Evolutionary conservation across 345 rosid species (phyloP), one percentile per base, ranked within the genome.

Genomic region (Crucihimalaya himalaica): DNA sequence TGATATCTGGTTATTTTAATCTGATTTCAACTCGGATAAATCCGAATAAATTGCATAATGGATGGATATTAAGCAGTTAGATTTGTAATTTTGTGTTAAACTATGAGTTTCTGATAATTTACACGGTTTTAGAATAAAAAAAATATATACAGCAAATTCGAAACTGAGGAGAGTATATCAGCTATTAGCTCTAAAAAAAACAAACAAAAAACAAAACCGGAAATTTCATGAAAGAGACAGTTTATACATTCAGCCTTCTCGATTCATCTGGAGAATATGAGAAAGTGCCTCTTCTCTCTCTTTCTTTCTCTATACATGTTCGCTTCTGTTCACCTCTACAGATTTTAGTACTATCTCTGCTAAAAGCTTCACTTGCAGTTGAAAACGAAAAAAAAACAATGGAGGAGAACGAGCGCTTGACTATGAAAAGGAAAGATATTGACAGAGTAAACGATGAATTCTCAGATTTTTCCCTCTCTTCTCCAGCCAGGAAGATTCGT

Each of bases 401-500:
- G 72, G 27, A 40, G 9, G 39, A 52, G 9, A 42, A 52, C 51
- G 71, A 35, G 12, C 50, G 60, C 39, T 53, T 67, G 7, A 15
- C 39, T 52, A 76, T 80, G 78, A 89, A 79, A 81, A 77, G 84
- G 68, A 92, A 90, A 78, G 84, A 84, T 10, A 76, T 90, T 4
- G 91, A 87, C 40, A 85, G 77, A 20, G 84, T 87, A 8, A 82
- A 81, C 76, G 91, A 92, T 4, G 96, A 92, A 2, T 90, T 90
- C 77, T 84, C 90, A 21, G 91, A 92, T 75, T 92, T 92, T 82
- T 86, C 95, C 16, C 83, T 88, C 18, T 86, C 93, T 51, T 84
- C 95, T 55, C 96, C 96, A 1, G 90, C 93, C 52, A 67, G 83
- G 15, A 93, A 90, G 80, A 88, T 88, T 76, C 95, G 95, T 61